phyloP scores from a whole-genome alignment of 2,329 filamentous ascomycete species.

The Xylaria sp. region DNA sequence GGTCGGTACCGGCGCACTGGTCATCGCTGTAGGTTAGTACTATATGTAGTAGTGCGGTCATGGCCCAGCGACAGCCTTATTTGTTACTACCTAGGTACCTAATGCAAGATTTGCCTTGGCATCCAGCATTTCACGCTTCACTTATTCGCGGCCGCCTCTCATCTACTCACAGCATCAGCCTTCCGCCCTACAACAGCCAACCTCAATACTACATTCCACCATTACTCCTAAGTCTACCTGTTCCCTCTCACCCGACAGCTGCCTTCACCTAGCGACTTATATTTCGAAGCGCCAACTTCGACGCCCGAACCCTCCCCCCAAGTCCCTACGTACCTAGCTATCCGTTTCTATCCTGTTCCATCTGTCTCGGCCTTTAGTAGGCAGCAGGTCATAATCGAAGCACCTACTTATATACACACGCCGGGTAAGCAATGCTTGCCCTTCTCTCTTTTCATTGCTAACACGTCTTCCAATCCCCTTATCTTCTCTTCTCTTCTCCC shows the following conservation, averaged over 20 bases:
- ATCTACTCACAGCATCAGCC: conserved; percentile 22
- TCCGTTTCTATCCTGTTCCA: background rate
- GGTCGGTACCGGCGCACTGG: background rate
- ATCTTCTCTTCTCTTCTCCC: background rate
- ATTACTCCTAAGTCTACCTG: background rate
- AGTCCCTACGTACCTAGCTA: background rate
- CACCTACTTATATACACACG: conserved; percentile 1
- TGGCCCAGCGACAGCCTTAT: conserved; percentile 9
- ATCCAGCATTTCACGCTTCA: conserved; percentile 21
- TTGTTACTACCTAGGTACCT: background rate
- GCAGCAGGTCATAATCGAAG: background rate
- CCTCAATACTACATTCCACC: background rate
- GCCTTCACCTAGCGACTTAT: background rate
- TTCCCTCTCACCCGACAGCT: background rate
- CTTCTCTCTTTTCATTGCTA: background rate
- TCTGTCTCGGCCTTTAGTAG: background rate
- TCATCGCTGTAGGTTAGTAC: conserved; percentile 7
- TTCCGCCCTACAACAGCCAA: conserved; percentile 6
- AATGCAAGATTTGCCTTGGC: conserved; percentile 21
- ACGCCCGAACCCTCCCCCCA: background rate
- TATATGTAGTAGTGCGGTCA: background rate
- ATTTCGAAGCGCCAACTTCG: background rate
- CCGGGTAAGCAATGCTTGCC: conserved; percentile 14
- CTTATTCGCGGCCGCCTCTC: conserved; percentile 18
- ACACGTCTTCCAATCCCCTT: background rate